These are phyloP conservation scores for Cryphonectria parasitica DNA, from an alignment of 2,329 filamentous ascomycete genomes.

Conservation along the genomic window DNA sequence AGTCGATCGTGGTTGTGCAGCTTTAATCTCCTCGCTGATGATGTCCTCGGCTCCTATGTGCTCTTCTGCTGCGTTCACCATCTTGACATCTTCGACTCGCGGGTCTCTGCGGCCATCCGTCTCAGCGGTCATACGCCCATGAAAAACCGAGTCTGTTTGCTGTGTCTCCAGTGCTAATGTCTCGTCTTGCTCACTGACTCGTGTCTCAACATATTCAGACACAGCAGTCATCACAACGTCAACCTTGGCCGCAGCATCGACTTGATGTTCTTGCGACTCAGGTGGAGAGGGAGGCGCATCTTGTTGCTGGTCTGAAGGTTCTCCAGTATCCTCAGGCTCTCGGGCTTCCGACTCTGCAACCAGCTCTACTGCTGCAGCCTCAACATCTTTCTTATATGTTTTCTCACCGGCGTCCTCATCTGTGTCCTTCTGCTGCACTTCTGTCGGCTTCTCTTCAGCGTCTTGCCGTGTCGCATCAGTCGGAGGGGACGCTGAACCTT, in stretches of 20 bases:
- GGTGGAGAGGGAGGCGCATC: constrained; percentile 19
- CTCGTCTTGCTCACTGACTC: constrained; percentile 1
- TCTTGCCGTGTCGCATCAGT: constrained; percentile 14
- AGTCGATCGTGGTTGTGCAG: constrained; percentile 7
- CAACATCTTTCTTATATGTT: not conserved
- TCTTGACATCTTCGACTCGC: not conserved
- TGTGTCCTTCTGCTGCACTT: not conserved
- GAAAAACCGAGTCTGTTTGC: not conserved
- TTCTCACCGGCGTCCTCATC: constrained; percentile 6
- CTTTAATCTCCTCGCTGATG: constrained; percentile 14
- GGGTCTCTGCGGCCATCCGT: not conserved
- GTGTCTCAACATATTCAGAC: constrained; percentile 15
- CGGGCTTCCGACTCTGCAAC: not conserved
- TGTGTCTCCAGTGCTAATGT: constrained; percentile 4
- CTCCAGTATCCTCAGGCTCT: constrained; percentile 6
- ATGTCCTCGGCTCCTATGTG: not conserved
- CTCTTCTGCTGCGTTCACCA: constrained; percentile 7
- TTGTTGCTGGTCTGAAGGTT: constrained; percentile 3
- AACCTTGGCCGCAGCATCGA: not conserved
- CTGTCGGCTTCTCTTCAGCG: not conserved
- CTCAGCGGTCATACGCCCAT: not conserved
- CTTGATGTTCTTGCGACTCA: constrained; percentile 9
- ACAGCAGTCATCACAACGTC: constrained; percentile 22
- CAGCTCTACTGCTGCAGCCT: not conserved
- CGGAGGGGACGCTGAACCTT: not conserved